phyloP scores from a whole-genome alignment of 352 stramenopile genomes.

The Pythium periplocum region DNA sequence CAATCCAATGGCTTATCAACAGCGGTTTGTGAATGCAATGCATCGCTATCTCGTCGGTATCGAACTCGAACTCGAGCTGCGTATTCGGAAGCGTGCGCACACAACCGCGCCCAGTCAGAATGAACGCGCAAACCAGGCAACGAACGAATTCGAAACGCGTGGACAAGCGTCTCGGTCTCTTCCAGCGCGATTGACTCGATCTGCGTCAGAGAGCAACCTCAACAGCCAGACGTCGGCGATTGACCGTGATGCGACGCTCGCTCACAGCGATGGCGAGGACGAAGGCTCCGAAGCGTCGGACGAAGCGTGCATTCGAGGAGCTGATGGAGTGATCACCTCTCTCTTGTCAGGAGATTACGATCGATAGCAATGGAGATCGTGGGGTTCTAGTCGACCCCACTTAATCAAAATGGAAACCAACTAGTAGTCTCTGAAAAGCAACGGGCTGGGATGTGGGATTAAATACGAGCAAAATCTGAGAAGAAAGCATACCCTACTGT shows the following conservation, averaged over 20 bases:
- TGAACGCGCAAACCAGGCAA: not conserved
- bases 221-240: slow-evolving; percentile 1
- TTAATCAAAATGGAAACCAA: not conserved
- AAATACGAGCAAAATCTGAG: slow-evolving; percentile 18
- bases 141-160: too few species aligned
- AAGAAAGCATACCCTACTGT: slow-evolving; percentile 1
- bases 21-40: slow-evolving; percentile 81
- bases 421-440: not conserved
- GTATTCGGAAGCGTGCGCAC: slow-evolving; percentile 43
- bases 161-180: not conserved
- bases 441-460: slow-evolving; percentile 8
- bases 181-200: not conserved
- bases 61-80: slow-evolving; percentile 65
- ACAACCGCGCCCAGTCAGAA: not conserved
- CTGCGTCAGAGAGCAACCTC: slow-evolving; percentile 9
- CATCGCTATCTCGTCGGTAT: slow-evolving; percentile 79
- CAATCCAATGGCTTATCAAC: slow-evolving; percentile 71
- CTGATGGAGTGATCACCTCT: slow-evolving; percentile 7
- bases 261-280: slow-evolving; percentile 25
- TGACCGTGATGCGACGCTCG: slow-evolving; percentile 9
- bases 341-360: slow-evolving; percentile 15
- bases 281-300: slow-evolving; percentile 18
- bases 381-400: too few species aligned
- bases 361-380: slow-evolving; percentile 7
- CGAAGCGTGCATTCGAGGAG: slow-evolving; percentile 10